Evolutionary conservation across 2,329 filamentous ascomycete genomes (phyloP), one percentile per base, ranked within the genome.

Genomic region (Tolypocladium amazonense): DNA sequence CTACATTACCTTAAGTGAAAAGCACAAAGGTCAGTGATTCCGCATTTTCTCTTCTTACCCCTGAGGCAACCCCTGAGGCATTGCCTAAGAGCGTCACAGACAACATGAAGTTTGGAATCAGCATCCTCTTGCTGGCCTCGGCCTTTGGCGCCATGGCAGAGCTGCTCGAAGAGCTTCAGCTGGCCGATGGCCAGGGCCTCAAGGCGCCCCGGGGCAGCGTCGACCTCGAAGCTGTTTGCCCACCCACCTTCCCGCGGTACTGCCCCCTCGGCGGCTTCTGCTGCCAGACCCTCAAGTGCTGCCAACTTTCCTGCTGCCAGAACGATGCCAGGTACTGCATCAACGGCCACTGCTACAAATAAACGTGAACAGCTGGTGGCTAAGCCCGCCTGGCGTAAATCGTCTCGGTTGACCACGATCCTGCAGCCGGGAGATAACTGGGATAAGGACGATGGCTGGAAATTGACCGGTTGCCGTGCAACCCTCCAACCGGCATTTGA

Each of bases 231-330:
- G n/a, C 39, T 4, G 5, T 12, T 3, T 62, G 61, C 47, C 59
- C 61, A n/a, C 25, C 50, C 6, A n/a, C 15, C 9, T 62, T 56
- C 47, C 59, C 61, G 27, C 47, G 61, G 8, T 47, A 54, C n/a
- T 62, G 59, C 59, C 43, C 43, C 20, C 6, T 58, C 38, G 57
- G 52, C 25, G 20, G 27, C 15, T 56, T 62, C 14, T 62, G 61
- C 59, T 62, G 61, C 61, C 23, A 8, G 27, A 62, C 61, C 20
- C 39, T 18, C 57, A 62, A 62, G 56, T 62, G 61, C 57, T 62
- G 61, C 56, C 1, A 14, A 3, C 38, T 25, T n/a, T 61, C 61
- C 9, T 62, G 61, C 59, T 62, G 61, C 56, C 9, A 35, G 43
- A 50, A 61, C 20, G 41, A 18, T 11, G 59, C 61, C 37, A 41